Evolutionary conservation across 2,329 filamentous ascomycete genomes (phyloP).

Genomic region (Ramularia endophylla): DNA sequence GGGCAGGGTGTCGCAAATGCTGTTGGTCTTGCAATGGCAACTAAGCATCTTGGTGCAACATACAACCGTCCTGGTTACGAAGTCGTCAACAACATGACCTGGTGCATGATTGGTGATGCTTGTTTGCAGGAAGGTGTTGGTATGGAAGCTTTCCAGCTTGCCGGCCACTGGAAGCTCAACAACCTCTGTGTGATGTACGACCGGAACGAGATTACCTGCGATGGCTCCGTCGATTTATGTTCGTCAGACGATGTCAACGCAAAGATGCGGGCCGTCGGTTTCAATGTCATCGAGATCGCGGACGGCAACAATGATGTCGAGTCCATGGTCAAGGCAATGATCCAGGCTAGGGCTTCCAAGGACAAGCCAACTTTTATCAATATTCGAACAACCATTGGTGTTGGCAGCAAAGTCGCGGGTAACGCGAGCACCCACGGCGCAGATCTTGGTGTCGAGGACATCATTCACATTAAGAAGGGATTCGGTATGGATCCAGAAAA

Average conservation of each 20-base stretch:
- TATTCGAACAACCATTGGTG: slow-evolving; percentile 50
- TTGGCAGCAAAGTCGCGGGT: slow-evolving; percentile 46
- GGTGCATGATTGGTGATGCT: slow-evolving; percentile 53
- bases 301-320: slow-evolving; percentile 50
- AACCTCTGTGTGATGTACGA: slow-evolving; percentile 55
- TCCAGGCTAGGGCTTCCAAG: slow-evolving; percentile 29
- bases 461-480: slow-evolving; percentile 49
- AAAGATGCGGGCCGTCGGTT: slow-evolving; percentile 52
- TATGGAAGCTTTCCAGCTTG: slow-evolving; percentile 53
- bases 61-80: slow-evolving; percentile 48
- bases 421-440: slow-evolving; percentile 54
- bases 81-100: slow-evolving; percentile 48
- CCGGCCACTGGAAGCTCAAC: slow-evolving; percentile 50
- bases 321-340: slow-evolving; percentile 44
- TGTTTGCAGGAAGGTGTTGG: slow-evolving; percentile 55
- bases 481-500: slow-evolving; percentile 45
- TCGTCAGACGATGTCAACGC: slow-evolving; percentile 52
- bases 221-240: slow-evolving; percentile 47
- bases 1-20: slow-evolving; percentile 56
- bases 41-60: slow-evolving; percentile 50
- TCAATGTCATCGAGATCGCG: slow-evolving; percentile 50
- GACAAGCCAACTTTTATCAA: slow-evolving; percentile 53
- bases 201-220: slow-evolving; percentile 56
- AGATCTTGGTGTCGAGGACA: slow-evolving; percentile 50
- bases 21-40: slow-evolving; percentile 54